Base-by-base conservation (phyloP, 768 basidiomycete species). In the Boletales sp. region DNA sequence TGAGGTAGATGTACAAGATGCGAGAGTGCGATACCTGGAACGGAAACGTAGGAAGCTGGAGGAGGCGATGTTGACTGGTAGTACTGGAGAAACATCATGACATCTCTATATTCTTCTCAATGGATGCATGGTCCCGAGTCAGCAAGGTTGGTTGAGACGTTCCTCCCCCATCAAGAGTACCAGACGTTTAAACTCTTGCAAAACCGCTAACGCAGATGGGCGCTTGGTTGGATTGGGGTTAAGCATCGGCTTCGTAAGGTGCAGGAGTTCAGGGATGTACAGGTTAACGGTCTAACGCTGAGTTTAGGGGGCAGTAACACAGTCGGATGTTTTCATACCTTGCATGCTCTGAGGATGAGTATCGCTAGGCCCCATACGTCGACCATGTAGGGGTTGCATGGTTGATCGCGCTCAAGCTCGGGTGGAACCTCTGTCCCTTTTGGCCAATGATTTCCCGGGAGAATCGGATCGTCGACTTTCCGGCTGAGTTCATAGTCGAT, bases 11-110 rank as follows among this genome's bases (percentile, higher is more conserved):
- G 80, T 94, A 34, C 76, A 84, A 67, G 84, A 78, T 62, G 90
- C 90, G 13, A 79, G 78, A 46, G 80, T 84, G 52, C 78, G 91
- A 46, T 93, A 87, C 61, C 62, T 87, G 42, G 82, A 84, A 62
- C 74, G 94, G 59, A 96, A 96, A 72, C 81, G 86, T 44, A 80
- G 79, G 64, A 87, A 79, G 59, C 51, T 91, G 62, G 89, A 91
- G 59, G 68, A 75, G 48, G 25, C 7, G 44, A 25, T 15, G 25
- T 38, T 31, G 13, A 46, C 33, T 35, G 44, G 25, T 25, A 25
- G 19, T 40, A 36, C 19, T n/a, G 54, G 36, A 38, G 57, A 61
- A 6, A 30, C n/a, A 40, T 54, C 36, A 14, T 64, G 48, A 59
- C 13, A 8, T 15, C 8, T 32, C 13, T 45, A 33, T 21, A 41